These are phyloP conservation scores for Penicillium hesseltinei DNA, from an alignment of 2,329 filamentous ascomycete genomes.

Conservation along the genomic window DNA sequence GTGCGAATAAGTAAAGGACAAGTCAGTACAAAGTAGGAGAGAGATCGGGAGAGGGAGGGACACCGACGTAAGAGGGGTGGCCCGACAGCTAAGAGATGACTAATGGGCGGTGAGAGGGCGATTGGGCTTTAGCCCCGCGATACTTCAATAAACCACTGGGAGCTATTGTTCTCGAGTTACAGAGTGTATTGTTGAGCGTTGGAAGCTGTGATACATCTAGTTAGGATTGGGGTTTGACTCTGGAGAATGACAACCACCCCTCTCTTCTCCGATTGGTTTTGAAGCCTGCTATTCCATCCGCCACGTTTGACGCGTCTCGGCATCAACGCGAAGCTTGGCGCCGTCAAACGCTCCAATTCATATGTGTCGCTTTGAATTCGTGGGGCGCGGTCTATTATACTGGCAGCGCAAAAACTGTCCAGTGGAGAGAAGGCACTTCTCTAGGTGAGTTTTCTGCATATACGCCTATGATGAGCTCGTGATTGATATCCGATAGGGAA, in stretches of 20 bases:
- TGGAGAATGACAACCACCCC: not conserved
- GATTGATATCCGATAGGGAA: conserved; percentile 3
- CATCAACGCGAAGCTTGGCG: conserved; percentile 10
- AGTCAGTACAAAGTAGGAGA: conserved; percentile 8
- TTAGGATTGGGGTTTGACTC: not conserved
- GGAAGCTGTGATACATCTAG: not conserved
- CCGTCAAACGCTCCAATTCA: conserved; percentile 16
- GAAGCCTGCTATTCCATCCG: not conserved
- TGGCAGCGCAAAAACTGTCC: conserved; percentile 37
- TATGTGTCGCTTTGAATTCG: conserved; percentile 50
- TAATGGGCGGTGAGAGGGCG: conserved; percentile 9
- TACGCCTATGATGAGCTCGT: conserved; percentile 3
- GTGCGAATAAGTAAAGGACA: conserved; percentile 17
- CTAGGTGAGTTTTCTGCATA: conserved; percentile 27
- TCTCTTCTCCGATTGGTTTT: not conserved
- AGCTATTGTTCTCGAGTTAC: not conserved
- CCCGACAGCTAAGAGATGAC: conserved; percentile 19
- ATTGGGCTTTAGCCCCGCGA: conserved; percentile 7
- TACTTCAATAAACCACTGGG: not conserved
- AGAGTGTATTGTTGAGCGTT: not conserved
- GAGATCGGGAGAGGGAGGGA: conserved; percentile 14
- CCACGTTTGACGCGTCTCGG: conserved; percentile 16
- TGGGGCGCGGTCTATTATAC: conserved; percentile 44
- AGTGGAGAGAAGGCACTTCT: conserved; percentile 24
- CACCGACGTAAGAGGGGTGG: conserved; percentile 29